phyloP scores from a whole-genome alignment of 495 filamentous ascomycete species.

The Geoglossum glabrum region DNA sequence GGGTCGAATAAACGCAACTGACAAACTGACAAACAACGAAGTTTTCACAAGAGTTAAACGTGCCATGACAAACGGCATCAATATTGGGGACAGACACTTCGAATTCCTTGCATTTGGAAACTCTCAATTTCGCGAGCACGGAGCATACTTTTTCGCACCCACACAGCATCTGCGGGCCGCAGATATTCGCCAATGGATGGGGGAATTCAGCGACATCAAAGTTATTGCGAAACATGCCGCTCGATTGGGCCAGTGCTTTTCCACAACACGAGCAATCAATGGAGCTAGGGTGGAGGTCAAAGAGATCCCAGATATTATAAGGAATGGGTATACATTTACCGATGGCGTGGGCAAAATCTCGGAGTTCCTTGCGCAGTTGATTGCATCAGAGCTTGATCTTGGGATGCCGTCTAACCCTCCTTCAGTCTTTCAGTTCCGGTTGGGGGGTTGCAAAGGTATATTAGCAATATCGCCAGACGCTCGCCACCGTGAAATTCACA shows the following conservation, averaged over 20 bases:
- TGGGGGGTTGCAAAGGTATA: slow-evolving; percentile 84
- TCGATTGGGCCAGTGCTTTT: slow-evolving; percentile 84
- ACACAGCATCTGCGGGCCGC: slow-evolving; percentile 38
- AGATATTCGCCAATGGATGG: slow-evolving; percentile 81
- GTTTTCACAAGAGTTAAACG: slow-evolving; percentile 54
- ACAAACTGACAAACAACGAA: slow-evolving; percentile 39
- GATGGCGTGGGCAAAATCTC: slow-evolving; percentile 95
- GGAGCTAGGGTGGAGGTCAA: slow-evolving; percentile 25
- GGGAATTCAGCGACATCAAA: slow-evolving; percentile 55
- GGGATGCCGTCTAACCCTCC: slow-evolving; percentile 31
- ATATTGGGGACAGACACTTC: slow-evolving; percentile 59
- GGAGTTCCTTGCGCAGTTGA: slow-evolving; percentile 45
- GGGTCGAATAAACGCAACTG: slow-evolving; percentile 36
- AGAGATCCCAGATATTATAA: slow-evolving; percentile 41
- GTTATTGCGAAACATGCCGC: slow-evolving; percentile 72
- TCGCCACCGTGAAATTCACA: slow-evolving; percentile 39
- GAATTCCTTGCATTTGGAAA: slow-evolving; percentile 91
- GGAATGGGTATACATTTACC: slow-evolving; percentile 51
- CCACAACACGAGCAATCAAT: slow-evolving; percentile 58
- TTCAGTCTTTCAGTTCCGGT: slow-evolving; percentile 76
- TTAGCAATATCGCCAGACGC: slow-evolving; percentile 48
- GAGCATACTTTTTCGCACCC: slow-evolving; percentile 73
- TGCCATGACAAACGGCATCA: slow-evolving; percentile 57
- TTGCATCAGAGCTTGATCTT: slow-evolving; percentile 41
- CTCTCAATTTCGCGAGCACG: slow-evolving; percentile 82